Base-by-base conservation (phyloP, 768 basidiomycete species). In the Lactifluus subvellereus region DNA sequence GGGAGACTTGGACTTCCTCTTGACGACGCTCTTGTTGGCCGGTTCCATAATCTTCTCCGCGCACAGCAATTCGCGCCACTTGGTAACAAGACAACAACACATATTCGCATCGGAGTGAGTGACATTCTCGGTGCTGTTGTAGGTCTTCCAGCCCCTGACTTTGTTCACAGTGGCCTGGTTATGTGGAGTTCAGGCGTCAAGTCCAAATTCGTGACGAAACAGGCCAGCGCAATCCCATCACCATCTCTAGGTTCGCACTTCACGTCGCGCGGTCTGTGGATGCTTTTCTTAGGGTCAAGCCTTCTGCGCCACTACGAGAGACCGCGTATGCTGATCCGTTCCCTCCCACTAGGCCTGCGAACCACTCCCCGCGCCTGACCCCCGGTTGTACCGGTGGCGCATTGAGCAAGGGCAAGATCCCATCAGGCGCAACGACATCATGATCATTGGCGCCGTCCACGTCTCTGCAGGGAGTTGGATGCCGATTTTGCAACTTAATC, bases 121-220 rank as follows among this genome's bases (percentile, higher is more conserved):
- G 52, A 18, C 20, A 42, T 33, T 48, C 16, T 35, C 14, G 14
- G 20, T 54, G 27, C 6, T 32, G 2, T 27, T 8, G 7, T 47
- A 10, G 4, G 0, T 1, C 22, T 27, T 18, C 3, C 10, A n/a
- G 37, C 10, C 13, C 6, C 51, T 33, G 45, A 59, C 6, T 22
- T 13, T 7, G 45, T 27, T 16, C 2, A 30, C 4, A 63, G 61
- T 65, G 64, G 64, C 54, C n/a, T 4, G 64, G 64, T 6, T 65
- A 65, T 16, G 6, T 11, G 2, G 64, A 53, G 2, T 65, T 47
- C 20, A 63, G n/a, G 22, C 61, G 64, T 1, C 61, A 54, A 38
- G 43, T 65, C 7, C 61, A 63, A 18, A 57, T 42, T 6, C 43
- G 54, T 1, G 64, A 63, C 14, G 64, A 63, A 53, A 63, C 61